phyloP scores from a whole-genome alignment of 1,284 basidiomycete genomes.

The Agaricales sp. region DNA sequence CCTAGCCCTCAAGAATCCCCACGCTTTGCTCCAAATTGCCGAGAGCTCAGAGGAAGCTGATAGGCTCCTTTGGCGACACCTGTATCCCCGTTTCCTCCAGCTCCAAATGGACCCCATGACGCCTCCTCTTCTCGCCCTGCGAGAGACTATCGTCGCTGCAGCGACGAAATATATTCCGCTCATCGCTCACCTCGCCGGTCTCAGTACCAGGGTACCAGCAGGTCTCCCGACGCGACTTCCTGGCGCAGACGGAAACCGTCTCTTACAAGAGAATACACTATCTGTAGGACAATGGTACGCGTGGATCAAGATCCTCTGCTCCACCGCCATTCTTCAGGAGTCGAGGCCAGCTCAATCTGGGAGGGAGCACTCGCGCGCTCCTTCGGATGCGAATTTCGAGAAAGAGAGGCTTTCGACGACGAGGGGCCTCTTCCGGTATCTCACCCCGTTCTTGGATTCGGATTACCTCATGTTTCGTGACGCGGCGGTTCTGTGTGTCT shows the following conservation, averaged over 20 bases:
- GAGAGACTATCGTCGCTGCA: conserved; percentile 56
- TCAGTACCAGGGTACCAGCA: conserved; percentile 40
- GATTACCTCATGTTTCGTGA: conserved; percentile 81
- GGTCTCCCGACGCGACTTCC: conserved; percentile 29
- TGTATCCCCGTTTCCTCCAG: conserved; percentile 58
- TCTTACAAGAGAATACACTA: conserved; percentile 52
- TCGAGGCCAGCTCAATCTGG: conserved; percentile 42
- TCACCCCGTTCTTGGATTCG: conserved; percentile 81
- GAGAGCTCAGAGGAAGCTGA: conserved; percentile 59
- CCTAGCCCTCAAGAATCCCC: conserved; percentile 40
- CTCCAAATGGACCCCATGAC: conserved; percentile 39
- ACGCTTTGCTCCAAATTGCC: conserved; percentile 51
- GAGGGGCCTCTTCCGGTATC: conserved; percentile 75
- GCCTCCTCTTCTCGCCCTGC: conserved; percentile 36
- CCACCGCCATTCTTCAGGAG: conserved; percentile 67
- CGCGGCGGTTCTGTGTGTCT: conserved; percentile 80
- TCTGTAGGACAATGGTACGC: conserved; percentile 82
- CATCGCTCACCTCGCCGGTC: conserved; percentile 58
- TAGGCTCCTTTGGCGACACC: conserved; percentile 52
- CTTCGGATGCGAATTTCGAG: conserved; percentile 58
- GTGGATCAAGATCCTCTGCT: conserved; percentile 78
- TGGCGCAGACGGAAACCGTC: conserved; percentile 40
- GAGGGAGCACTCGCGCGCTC: conserved; percentile 62
- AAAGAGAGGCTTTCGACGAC: conserved; percentile 71
- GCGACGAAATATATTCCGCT: conserved; percentile 56